Evolutionary conservation across 345 rosid genomes (phyloP).

Genomic region (Citrus sinensis): DNA sequence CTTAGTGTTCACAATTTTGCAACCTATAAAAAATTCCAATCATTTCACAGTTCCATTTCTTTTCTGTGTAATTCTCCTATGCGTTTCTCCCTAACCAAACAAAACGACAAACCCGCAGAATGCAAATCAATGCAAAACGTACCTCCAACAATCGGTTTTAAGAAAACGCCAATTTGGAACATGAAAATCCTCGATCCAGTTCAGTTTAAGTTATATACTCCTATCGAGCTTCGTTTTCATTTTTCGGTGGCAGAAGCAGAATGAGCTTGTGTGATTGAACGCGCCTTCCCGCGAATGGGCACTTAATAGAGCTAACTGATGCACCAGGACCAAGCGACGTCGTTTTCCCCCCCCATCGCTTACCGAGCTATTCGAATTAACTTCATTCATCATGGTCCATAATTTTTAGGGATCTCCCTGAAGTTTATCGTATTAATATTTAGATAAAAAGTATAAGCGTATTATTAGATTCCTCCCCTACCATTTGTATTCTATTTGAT

Average conservation of each 20-base stretch:
- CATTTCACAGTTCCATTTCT: background rate
- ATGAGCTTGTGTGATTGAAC: background rate
- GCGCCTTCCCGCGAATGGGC: background rate
- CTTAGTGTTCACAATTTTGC: background rate
- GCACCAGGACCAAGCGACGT: too few relatives aligned
- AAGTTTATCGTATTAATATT: too few relatives aligned
- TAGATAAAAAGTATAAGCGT: too few relatives aligned
- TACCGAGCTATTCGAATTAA: too few relatives aligned
- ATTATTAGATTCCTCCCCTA: too few relatives aligned
- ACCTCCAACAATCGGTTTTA: background rate
- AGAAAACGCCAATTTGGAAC: background rate
- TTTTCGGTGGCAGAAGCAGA: background rate
- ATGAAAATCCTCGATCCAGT: background rate
- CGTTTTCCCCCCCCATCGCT: too few relatives aligned
- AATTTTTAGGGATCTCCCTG: too few relatives aligned
- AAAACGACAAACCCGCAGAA: background rate
- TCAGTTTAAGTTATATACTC: background rate
- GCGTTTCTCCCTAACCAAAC: background rate
- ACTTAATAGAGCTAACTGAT: background rate
- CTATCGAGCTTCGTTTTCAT: background rate
- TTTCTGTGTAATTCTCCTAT: background rate
- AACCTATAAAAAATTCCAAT: background rate
- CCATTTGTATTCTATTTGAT: too few relatives aligned
- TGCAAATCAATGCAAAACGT: background rate
- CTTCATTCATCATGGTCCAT: too few relatives aligned